phyloP scores from a whole-genome alignment of 495 filamentous ascomycete genomes.

The Annulohypoxylon bovei region DNA sequence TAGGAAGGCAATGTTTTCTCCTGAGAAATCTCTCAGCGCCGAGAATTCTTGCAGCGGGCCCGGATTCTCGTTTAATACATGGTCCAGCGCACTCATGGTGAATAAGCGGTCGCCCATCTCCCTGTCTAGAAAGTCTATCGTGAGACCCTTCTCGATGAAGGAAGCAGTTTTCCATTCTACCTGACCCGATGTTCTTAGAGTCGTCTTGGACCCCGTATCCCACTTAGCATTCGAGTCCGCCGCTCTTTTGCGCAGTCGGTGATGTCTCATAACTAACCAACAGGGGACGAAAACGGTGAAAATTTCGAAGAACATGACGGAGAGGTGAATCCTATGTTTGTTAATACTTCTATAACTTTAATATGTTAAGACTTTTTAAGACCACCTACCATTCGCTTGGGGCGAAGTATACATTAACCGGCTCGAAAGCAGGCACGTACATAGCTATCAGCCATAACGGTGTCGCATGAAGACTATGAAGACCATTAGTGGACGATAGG shows the following conservation, averaged over 20 bases:
- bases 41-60: slow-evolving; percentile 64
- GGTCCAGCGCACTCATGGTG: slow-evolving; percentile 65
- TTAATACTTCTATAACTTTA: not conserved
- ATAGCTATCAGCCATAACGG: slow-evolving; percentile 72
- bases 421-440: slow-evolving; percentile 66
- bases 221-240: slow-evolving; percentile 40
- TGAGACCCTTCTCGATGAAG: slow-evolving; percentile 45
- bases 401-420: slow-evolving; percentile 63
- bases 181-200: slow-evolving; percentile 34
- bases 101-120: slow-evolving; percentile 50
- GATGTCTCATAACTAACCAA: slow-evolving; percentile 56
- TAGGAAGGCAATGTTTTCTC: slow-evolving; percentile 71
- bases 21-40: slow-evolving; percentile 67
- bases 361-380: not conserved
- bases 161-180: slow-evolving; percentile 46
- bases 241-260: slow-evolving; percentile 49
- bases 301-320: slow-evolving; percentile 63
- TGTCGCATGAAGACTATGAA: slow-evolving; percentile 67
- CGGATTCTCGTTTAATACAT: slow-evolving; percentile 61
- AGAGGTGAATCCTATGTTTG: slow-evolving; percentile 60
- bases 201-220: slow-evolving; percentile 19
- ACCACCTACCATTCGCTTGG: slow-evolving; percentile 65
- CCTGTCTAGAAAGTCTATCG: slow-evolving; percentile 45
- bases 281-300: slow-evolving; percentile 66
- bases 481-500: slow-evolving; percentile 9